A percentile compares a stretch with the other conserved stretches of the same genome.
These are phyloP conservation scores for Carex parvula DNA, from an alignment of 176 grass and related monocot genomes.

Conservation along the genomic window DNA sequence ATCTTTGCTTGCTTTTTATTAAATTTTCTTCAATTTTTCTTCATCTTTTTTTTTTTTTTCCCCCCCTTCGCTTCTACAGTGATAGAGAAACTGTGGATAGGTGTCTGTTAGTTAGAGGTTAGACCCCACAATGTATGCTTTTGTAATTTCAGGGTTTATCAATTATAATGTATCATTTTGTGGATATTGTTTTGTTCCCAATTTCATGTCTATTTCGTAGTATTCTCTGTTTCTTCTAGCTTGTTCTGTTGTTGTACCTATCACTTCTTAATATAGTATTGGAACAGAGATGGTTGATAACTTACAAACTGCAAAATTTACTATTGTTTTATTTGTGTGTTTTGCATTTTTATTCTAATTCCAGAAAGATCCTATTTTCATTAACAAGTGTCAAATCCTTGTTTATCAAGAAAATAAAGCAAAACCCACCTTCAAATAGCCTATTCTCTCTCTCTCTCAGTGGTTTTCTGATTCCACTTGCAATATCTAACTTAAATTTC, in stretches of 20 bases:
- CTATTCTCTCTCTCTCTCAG: not conserved
- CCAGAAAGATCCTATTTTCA: not conserved
- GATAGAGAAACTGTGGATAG: slow-evolving; percentile 13
- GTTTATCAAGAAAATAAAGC: not conserved
- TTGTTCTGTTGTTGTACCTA: slow-evolving; percentile 1
- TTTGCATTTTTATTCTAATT: slow-evolving; percentile 7
- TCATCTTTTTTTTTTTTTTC: too few relatives aligned
- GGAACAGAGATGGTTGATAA: not conserved
- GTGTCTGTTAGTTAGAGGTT: not conserved
- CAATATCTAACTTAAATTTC: not conserved
- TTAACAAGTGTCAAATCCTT: slow-evolving; percentile 1
- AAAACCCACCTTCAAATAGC: not conserved
- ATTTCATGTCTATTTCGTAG: not conserved
- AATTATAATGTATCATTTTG: slow-evolving; percentile 6
- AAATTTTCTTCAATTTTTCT: not conserved
- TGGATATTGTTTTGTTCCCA: slow-evolving; percentile 12
- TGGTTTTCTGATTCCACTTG: slow-evolving; percentile 22
- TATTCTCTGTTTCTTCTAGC: not conserved
- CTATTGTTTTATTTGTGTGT: not conserved
- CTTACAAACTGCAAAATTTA: not conserved
- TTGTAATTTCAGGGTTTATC: slow-evolving; percentile 12
- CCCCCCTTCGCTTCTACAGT: not conserved
- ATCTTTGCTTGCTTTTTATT: not conserved
- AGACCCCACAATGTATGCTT: slow-evolving; percentile 7
- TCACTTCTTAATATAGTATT: not conserved